Conservation (phyloP, 495 filamentous ascomycete genomes). For the Neurospora cerealis region DNA sequence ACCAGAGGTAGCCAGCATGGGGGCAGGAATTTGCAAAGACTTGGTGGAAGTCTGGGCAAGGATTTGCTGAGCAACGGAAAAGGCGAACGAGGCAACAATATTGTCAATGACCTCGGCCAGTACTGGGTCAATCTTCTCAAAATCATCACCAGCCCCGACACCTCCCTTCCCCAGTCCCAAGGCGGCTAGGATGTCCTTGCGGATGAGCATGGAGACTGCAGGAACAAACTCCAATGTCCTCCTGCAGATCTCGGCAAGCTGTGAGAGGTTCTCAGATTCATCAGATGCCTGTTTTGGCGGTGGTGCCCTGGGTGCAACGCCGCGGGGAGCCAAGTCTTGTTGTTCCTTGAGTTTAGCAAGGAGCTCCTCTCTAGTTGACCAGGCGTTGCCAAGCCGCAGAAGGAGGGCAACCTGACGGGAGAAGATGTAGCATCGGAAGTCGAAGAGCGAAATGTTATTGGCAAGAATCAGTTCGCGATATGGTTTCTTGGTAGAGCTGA, state of each 20-base stretch:
- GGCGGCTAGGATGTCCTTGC: constrained; percentile 56
- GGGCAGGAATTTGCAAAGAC: constrained; percentile 53
- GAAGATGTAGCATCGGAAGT: constrained; percentile 93
- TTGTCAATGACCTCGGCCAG: constrained; percentile 58
- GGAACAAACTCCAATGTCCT: constrained; percentile 73
- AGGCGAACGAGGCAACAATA: constrained; percentile 76
- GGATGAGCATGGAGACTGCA: constrained; percentile 63
- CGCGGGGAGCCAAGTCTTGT: constrained; percentile 40
- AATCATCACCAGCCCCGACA: constrained; percentile 10
- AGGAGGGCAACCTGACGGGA: constrained; percentile 77
- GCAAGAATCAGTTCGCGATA: constrained; percentile 89
- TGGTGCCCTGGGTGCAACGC: constrained; percentile 39
- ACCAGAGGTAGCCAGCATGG: constrained; percentile 35
- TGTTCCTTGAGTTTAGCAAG: constrained; percentile 48
- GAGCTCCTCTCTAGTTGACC: constrained; percentile 44
- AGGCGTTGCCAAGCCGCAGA: constrained; percentile 68
- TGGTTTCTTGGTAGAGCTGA: constrained; percentile 64
- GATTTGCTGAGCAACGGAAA: constrained; percentile 67
- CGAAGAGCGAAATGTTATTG: constrained; percentile 96
- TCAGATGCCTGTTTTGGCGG: constrained; percentile 33
- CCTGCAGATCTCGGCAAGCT: constrained; percentile 71
- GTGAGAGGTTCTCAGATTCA: constrained; percentile 62
- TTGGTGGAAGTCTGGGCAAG: constrained; percentile 66
- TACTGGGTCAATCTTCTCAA: constrained; percentile 17
- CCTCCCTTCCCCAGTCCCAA: constrained; percentile 19